These are phyloP conservation scores for Coccomyxa sp. DNA, from an alignment of 139 green algal genomes.

Conservation along the genomic window DNA sequence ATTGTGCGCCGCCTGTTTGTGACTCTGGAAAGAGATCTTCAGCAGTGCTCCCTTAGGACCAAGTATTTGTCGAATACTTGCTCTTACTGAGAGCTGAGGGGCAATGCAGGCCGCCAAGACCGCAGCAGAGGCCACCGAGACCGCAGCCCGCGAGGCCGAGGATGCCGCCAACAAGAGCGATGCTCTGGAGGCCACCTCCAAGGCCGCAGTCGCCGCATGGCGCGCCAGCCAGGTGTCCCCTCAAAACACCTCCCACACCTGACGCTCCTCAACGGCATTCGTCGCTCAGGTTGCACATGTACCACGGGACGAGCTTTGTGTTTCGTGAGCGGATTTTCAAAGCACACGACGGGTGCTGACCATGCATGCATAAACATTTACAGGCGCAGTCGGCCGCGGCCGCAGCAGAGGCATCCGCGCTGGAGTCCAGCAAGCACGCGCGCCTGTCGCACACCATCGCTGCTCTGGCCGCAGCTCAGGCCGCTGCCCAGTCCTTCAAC, in stretches of 20 bases:
- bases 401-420: slow-evolving; percentile 1
- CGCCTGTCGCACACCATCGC: neutral
- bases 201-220: slow-evolving; percentile 6
- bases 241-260: neutral
- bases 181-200: slow-evolving; percentile 6
- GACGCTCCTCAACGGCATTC: too few species aligned
- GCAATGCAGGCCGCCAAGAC: slow-evolving; percentile 1
- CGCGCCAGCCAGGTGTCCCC: slow-evolving; percentile 4
- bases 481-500: slow-evolving; percentile 8
- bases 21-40: too few species aligned
- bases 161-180: neutral
- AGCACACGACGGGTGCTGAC: too few species aligned
- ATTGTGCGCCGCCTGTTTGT: too few species aligned
- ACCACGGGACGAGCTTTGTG: too few species aligned
- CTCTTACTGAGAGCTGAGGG: too few species aligned
- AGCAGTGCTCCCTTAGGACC: too few species aligned
- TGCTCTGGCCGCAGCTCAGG: neutral
- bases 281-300: too few species aligned
- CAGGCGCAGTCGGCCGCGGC: slow-evolving; percentile 1
- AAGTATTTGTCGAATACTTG: too few species aligned
- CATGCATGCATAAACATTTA: too few species aligned
- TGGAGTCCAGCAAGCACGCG: slow-evolving; percentile 9
- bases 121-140: slow-evolving; percentile 5
- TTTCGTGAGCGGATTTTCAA: too few species aligned
- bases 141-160: slow-evolving; percentile 1